A percentile compares a stretch with the other conserved stretches of the same genome.
Evolutionary conservation across 352 stramenopile genomes (phyloP).

Genomic region (Peronosclerospora sorghi): DNA sequence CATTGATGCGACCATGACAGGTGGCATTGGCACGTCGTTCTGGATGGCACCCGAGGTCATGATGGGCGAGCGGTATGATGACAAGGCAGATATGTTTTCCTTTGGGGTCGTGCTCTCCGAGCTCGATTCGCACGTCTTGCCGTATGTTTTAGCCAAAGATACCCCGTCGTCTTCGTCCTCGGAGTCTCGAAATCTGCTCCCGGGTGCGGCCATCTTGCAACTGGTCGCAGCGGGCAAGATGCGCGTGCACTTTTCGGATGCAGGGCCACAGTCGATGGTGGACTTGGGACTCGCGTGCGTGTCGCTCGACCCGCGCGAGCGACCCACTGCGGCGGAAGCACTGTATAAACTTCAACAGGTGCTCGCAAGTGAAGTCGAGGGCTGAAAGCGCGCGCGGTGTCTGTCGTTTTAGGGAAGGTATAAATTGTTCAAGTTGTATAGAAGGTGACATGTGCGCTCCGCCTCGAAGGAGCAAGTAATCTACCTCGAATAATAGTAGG

Average conservation of each 20-base stretch:
- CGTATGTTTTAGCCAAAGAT: slow-evolving; percentile 26
- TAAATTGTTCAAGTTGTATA: too few relatives aligned
- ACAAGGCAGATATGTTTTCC: slow-evolving; percentile 39
- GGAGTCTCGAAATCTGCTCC: slow-evolving; percentile 25
- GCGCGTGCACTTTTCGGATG: slow-evolving; percentile 24
- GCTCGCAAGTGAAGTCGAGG: too few relatives aligned
- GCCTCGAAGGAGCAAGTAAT: too few relatives aligned
- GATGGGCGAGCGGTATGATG: slow-evolving; percentile 32
- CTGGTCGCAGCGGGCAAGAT: slow-evolving; percentile 34
- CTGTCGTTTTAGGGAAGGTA: too few relatives aligned
- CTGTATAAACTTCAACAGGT: slow-evolving; percentile 28
- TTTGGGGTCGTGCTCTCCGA: slow-evolving; percentile 35
- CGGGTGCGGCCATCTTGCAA: slow-evolving; percentile 38
- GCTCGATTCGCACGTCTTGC: slow-evolving; percentile 28
- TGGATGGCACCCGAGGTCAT: slow-evolving; percentile 37
- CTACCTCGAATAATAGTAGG: too few relatives aligned
- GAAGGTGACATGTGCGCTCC: too few relatives aligned
- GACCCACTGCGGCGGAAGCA: slow-evolving; percentile 27
- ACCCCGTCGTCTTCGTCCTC: slow-evolving; percentile 17
- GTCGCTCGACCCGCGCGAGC: slow-evolving; percentile 24
- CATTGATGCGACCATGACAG: slow-evolving; percentile 29
- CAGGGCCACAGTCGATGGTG: slow-evolving; percentile 14
- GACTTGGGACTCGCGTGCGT: slow-evolving; percentile 29
- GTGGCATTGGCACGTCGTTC: slow-evolving; percentile 30
- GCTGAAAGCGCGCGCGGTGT: too few relatives aligned